Conservation (phyloP, 495 filamentous ascomycete species). For the Acidiella bohemica region DNA sequence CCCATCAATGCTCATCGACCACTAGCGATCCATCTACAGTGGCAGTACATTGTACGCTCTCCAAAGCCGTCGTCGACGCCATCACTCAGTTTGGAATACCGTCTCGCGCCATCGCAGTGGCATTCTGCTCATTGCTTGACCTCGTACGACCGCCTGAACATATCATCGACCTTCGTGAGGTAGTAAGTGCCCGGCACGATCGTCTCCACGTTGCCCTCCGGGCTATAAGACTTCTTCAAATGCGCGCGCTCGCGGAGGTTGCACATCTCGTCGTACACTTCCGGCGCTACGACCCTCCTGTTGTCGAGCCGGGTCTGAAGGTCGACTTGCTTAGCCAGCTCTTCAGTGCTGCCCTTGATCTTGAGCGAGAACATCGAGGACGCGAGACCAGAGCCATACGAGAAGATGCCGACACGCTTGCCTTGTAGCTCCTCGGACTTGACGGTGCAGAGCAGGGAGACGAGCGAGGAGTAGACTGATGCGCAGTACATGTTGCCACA, state of each 20-base stretch:
- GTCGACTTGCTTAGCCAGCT: slow-evolving; percentile 65
- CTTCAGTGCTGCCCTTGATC: slow-evolving; percentile 61
- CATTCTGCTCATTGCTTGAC: slow-evolving; percentile 74
- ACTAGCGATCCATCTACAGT: no score
- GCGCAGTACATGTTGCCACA: slow-evolving; percentile 99
- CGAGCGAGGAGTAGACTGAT: slow-evolving; percentile 79
- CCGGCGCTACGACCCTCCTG: slow-evolving; percentile 58
- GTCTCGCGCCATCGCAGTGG: no score
- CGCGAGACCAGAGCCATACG: slow-evolving; percentile 87
- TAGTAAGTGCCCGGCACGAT: slow-evolving; percentile 78
- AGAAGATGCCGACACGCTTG: slow-evolving; percentile 85
- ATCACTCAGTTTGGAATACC: no score
- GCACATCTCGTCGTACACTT: slow-evolving; percentile 93
- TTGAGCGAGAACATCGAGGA: slow-evolving; percentile 80
- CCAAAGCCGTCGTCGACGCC: no score
- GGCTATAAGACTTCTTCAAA: slow-evolving; percentile 78
- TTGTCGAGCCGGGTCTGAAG: slow-evolving; percentile 61
- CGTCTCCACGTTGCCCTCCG: slow-evolving; percentile 60
- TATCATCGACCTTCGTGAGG: slow-evolving; percentile 76
- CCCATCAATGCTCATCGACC: no score
- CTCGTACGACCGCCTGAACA: slow-evolving; percentile 83
- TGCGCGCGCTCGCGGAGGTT: slow-evolving; percentile 86
- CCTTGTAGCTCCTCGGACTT: slow-evolving; percentile 55
- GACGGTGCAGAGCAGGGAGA: slow-evolving; percentile 61
- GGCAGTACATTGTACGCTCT: no score